Evolutionary conservation across 1,284 basidiomycete species (phyloP), one percentile per base, ranked within the genome.

Genomic region (Moesziomyces parantarcticus): DNA sequence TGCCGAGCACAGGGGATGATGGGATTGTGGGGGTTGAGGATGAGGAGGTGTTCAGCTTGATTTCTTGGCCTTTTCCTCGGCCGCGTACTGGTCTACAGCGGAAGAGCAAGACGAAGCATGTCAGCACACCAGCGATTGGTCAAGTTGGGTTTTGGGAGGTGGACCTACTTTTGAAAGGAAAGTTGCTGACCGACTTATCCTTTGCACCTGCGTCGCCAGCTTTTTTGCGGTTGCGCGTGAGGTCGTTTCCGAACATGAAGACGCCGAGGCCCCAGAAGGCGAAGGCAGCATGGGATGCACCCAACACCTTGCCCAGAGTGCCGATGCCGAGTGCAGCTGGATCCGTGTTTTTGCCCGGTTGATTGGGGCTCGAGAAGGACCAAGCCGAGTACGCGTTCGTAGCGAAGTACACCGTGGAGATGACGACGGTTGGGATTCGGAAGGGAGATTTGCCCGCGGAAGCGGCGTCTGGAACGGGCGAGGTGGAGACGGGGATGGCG

Each of bases 151-250:
- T 20, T 20, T 32, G 29, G 40, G 42, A 26, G 21, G 9, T 4
- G 29, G 22, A 58, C 65, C 41, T 44, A 62, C 50, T 75, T 48
- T 71, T 75, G 58, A 75, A 75, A 3, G 72, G 72, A 39, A 71
- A 75, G 1, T 34, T 42, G 42, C 59, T 64, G 6, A 70, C 63
- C 14, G 47, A 47, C 40, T 97, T 64, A 42, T 75, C 72, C 47
- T 68, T 67, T 4, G 72, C 72, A 1, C 40, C 9, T 1, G 10
- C 3, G 39, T 75, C 60, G 3, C 72, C 72, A 0, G 59, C 58
- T 54, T 75, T 75, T 40, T 75, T 75, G 63, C 18, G 55, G 52
- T 75, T 75, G 23, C 63, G 50, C 0, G 72, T 71, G 16, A 71
- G 21, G 46, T 75, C 67, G 48, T 67, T 64, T 8, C 72, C 72